Evolutionary conservation across 2,329 filamentous ascomycete genomes (phyloP).

Genomic region (Colletotrichum euphorbiae): DNA sequence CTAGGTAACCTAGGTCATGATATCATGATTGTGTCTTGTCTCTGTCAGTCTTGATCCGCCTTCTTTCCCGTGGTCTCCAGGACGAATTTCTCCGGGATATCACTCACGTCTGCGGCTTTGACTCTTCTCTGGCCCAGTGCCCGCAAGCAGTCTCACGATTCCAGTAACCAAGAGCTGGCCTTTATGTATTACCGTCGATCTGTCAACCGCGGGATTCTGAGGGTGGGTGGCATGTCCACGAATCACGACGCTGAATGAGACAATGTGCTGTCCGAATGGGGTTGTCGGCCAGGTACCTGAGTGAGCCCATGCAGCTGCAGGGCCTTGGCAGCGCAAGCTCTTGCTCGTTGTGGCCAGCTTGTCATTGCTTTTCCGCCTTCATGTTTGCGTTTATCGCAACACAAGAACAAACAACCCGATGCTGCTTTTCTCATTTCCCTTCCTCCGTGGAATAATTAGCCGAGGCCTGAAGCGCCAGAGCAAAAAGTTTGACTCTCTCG

Average conservation of each 20-base stretch:
- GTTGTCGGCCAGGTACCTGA: conserved; percentile 1
- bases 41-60: neutral
- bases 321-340: no score
- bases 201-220: neutral
- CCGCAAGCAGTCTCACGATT: neutral
- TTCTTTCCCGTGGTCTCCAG: neutral
- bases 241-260: conserved; percentile 16
- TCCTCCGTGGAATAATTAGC: conserved; percentile 5
- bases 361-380: conserved; percentile 2
- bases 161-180: conserved; percentile 3
- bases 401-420: neutral
- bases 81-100: neutral
- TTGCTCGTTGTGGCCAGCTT: no score
- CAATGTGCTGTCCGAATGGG: conserved; percentile 30
- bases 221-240: conserved; percentile 12
- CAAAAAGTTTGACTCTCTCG: neutral
- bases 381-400: neutral
- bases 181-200: neutral
- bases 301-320: conserved; percentile 1
- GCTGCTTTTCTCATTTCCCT: neutral
- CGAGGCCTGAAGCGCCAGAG: neutral
- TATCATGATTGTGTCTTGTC: neutral
- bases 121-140: no score
- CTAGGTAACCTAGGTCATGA: no score
- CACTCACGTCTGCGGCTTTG: neutral